A percentile compares a stretch with the other conserved stretches of the same genome.
These are phyloP conservation scores for Populus davidiana DNA, from an alignment of 345 rosid genomes.

Conservation along the genomic window DNA sequence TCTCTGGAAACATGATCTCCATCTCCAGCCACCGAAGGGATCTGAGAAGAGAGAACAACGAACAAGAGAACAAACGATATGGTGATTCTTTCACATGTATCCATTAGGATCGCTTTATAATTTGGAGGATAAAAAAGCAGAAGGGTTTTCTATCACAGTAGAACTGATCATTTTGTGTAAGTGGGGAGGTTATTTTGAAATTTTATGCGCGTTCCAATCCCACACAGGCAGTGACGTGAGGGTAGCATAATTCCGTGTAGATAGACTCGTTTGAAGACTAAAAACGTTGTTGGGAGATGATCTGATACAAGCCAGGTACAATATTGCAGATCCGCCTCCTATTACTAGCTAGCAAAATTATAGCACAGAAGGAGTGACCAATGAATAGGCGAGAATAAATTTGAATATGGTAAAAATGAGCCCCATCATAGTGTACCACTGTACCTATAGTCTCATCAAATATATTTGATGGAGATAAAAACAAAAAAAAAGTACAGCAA, in stretches of 20 bases:
- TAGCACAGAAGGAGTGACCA: too few relatives aligned
- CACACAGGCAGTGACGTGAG: too few relatives aligned
- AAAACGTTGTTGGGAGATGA: neutral
- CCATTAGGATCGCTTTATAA: neutral
- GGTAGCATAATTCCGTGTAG: neutral
- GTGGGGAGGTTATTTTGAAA: neutral
- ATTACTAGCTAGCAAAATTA: too few relatives aligned
- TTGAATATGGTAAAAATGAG: too few relatives aligned
- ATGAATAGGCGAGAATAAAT: too few relatives aligned
- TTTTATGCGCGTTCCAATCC: neutral
- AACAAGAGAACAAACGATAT: slow-evolving; percentile 15
- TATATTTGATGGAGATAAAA: too few relatives aligned
- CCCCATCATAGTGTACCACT: too few relatives aligned
- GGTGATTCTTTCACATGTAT: slow-evolving; percentile 10
- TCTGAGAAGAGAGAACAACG: slow-evolving; percentile 22
- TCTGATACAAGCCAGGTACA: neutral
- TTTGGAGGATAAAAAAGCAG: neutral
- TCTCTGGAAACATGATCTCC: slow-evolving; percentile 10
- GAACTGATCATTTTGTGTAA: neutral
- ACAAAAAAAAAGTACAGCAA: too few relatives aligned
- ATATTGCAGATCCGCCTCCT: too few relatives aligned
- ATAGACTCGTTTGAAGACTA: neutral
- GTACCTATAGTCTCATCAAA: too few relatives aligned
- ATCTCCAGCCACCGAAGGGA: slow-evolving; percentile 12
- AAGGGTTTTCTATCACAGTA: too few relatives aligned